These are phyloP conservation scores for Ceratobasidium sp. DNA, from an alignment of 1,284 basidiomycete genomes.

Conservation along the genomic window DNA sequence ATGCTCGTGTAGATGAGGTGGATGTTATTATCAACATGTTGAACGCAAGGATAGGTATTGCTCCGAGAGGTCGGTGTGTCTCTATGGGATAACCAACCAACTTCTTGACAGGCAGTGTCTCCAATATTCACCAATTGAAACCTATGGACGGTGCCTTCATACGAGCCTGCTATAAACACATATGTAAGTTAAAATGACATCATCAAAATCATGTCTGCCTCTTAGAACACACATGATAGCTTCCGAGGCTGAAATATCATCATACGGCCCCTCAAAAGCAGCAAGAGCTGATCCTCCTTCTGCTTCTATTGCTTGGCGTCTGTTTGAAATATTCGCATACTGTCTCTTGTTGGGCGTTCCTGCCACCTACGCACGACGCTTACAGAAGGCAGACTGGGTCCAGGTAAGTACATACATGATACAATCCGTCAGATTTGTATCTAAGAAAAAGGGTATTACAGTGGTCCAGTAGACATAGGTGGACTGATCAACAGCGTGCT, in stretches of 20 bases:
- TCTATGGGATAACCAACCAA: background rate
- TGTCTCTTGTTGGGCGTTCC: conserved; percentile 37
- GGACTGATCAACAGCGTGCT: conserved; percentile 41
- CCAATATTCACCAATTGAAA: conserved; percentile 32
- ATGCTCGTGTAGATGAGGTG: conserved; percentile 38
- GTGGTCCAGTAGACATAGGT: conserved; percentile 42
- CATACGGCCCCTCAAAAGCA: conserved; percentile 27
- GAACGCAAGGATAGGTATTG: conserved; percentile 39
- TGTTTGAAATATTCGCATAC: conserved; percentile 30
- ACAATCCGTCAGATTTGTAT: background rate
- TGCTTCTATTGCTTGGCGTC: conserved; percentile 7
- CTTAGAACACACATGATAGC: background rate
- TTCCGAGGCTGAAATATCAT: conserved; percentile 21
- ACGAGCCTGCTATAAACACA: conserved; percentile 35
- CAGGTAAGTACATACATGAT: conserved; percentile 29
- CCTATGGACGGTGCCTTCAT: conserved; percentile 39
- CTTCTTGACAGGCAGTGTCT: conserved; percentile 9
- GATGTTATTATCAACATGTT: conserved; percentile 39
- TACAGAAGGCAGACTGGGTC: conserved; percentile 40
- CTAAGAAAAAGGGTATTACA: background rate
- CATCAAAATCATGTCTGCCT: background rate
- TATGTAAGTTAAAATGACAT: conserved; percentile 31
- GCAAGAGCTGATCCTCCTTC: background rate
- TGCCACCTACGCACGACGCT: conserved; percentile 31
- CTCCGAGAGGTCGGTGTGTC: background rate